A percentile compares a stretch with the other conserved stretches of the same genome.
Evolutionary conservation across 768 basidiomycete species (phyloP).

Genomic region (Termitomyces sp.): DNA sequence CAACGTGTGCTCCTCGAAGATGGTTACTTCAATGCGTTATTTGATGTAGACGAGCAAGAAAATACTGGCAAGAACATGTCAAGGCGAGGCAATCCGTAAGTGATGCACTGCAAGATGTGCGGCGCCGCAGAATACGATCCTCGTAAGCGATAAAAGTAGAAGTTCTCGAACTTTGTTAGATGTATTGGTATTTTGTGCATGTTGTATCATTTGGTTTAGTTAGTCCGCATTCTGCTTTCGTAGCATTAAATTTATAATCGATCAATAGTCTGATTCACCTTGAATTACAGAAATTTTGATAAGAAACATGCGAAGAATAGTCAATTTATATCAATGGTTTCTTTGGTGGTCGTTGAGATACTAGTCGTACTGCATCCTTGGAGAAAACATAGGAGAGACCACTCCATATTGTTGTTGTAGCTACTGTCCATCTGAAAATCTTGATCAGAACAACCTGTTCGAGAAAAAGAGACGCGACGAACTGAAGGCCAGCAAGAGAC

Average conservation of each 20-base stretch:
- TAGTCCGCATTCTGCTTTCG: neutral
- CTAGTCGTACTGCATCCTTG: conserved; percentile 64
- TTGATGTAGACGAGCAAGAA: conserved; percentile 48
- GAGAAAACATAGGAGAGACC: conserved; percentile 79
- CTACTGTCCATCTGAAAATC: conserved; percentile 72
- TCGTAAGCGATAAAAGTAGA: neutral
- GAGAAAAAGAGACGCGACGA: conserved; percentile 24
- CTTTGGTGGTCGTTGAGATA: conserved; percentile 31
- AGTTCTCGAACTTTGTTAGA: conserved; percentile 7
- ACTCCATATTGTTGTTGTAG: conserved; percentile 88
- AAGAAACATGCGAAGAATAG: neutral
- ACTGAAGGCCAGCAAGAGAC: conserved; percentile 71
- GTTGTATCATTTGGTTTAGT: conserved; percentile 6
- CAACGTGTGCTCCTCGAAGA: neutral
- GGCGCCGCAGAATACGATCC: conserved; percentile 38
- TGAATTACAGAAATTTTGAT: too few relatives aligned
- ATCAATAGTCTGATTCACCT: neutral
- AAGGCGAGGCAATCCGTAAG: conserved; percentile 55
- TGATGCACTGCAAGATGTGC: conserved; percentile 68
- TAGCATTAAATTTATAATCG: conserved; percentile 1
- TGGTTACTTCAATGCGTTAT: neutral
- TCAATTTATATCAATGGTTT: conserved; percentile 16
- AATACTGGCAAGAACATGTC: conserved; percentile 59
- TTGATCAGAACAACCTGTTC: neutral
- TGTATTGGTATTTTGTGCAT: conserved; percentile 3